Evolutionary conservation across 2,329 filamentous ascomycete genomes (phyloP).

Genomic region (Penicillium sclerotigenum): DNA sequence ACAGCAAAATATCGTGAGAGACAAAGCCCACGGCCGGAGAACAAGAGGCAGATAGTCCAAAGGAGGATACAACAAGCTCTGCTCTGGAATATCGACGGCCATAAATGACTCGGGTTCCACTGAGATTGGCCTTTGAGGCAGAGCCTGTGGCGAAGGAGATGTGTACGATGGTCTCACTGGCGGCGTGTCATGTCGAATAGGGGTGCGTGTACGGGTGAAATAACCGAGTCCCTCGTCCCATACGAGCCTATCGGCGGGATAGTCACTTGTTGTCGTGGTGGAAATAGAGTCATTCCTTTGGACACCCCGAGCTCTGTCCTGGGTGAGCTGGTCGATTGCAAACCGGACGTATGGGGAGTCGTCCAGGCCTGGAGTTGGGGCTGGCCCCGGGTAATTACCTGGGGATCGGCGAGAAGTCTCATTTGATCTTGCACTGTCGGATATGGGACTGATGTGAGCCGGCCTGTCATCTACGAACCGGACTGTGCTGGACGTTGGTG

Average conservation of each 20-base stretch:
- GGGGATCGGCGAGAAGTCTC: slow-evolving; percentile 26
- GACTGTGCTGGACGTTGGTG: slow-evolving; percentile 26
- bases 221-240: slow-evolving; percentile 48
- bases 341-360: slow-evolving; percentile 86
- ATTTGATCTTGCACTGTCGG: slow-evolving; percentile 21
- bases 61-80: slow-evolving; percentile 47
- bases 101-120: slow-evolving; percentile 47
- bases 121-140: slow-evolving; percentile 28
- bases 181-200: slow-evolving; percentile 30
- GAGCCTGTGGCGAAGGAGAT: slow-evolving; percentile 35
- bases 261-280: slow-evolving; percentile 35
- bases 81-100: slow-evolving; percentile 45
- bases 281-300: slow-evolving; percentile 49
- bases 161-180: slow-evolving; percentile 32
- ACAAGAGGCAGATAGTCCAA: slow-evolving; percentile 70
- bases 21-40: slow-evolving; percentile 64
- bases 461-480: slow-evolving; percentile 28
- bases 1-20: slow-evolving; percentile 59
- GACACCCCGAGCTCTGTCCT: slow-evolving; percentile 60
- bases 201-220: slow-evolving; percentile 34
- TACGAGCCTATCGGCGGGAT: slow-evolving; percentile 52
- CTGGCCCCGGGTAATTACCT: slow-evolving; percentile 36
- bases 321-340: slow-evolving; percentile 81
- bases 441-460: slow-evolving; percentile 21
- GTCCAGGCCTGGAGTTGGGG: slow-evolving; percentile 71